Evolutionary conservation across 208 protist genomes (phyloP).

Genomic region (Wallacemonas sp.): DNA sequence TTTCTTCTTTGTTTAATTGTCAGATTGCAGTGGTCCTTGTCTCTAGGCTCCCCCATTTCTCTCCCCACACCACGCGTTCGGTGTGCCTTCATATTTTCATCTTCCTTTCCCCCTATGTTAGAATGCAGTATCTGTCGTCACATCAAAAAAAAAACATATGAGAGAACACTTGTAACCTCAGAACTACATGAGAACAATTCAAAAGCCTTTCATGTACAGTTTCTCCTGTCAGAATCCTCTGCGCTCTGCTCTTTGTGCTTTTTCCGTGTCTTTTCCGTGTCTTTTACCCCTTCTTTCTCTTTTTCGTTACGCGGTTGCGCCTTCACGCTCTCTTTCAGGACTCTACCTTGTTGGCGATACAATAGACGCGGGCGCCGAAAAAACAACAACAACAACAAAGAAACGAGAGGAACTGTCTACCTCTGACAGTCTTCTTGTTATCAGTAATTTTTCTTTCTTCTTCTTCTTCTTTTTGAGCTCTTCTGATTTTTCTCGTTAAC

Average conservation of each 20-base stretch:
- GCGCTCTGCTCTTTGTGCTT: background rate
- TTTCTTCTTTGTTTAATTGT: too few species aligned
- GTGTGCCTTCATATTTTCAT: too few species aligned
- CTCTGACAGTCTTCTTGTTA: background rate
- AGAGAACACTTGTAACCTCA: background rate
- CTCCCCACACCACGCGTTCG: background rate
- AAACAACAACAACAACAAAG: constrained; percentile 12
- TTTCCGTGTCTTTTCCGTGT: background rate
- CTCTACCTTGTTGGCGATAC: too few species aligned
- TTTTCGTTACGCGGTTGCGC: background rate
- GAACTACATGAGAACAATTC: too few species aligned
- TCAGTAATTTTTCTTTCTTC: background rate
- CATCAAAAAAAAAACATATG: background rate
- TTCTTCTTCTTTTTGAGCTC: background rate
- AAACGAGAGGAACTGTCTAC: background rate
- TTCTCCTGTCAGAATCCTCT: background rate
- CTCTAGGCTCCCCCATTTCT: background rate
- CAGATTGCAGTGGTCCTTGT: too few species aligned
- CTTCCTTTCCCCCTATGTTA: too few species aligned
- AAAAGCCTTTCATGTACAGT: too few species aligned
- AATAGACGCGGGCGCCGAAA: too few species aligned
- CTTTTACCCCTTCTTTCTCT: background rate
- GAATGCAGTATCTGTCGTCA: background rate
- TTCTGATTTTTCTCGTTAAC: too few species aligned
- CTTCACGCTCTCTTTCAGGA: too few species aligned